Evolutionary conservation across 2,329 filamentous ascomycete species (phyloP), one percentile per base, ranked within the genome.

Genomic region (Ophiostoma quercus): DNA sequence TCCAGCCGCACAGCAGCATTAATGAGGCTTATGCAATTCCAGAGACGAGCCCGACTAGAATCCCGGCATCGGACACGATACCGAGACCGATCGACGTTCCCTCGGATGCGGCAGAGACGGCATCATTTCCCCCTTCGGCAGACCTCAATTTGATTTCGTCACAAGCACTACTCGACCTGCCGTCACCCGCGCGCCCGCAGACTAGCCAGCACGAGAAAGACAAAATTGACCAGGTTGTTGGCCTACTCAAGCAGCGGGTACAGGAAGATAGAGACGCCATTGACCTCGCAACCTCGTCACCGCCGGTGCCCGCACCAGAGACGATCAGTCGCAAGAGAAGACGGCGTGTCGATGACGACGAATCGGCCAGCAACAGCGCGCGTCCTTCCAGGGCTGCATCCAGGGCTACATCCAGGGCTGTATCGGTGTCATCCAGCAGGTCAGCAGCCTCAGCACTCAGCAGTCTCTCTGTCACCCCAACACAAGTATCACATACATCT

Each of bases 371-470:
- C 16, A 32, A 32, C 12, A 63, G 60, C 32, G 32, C 32, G 12
- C 14, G 32, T 12, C 60, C 32, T 6, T 19, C 60, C 32, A 9
- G 29, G 14, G 60, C 29, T 63, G 60, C 60, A 37, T 65, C 39
- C 39, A 19, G 29, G 4, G 60, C 25, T 63, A 32, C 16, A 12
- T 16, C 57, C 29, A 19, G 29, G 5, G 60, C 29, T n/a, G 60
- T 32, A 11, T 65, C 62, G 11, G 37, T 34, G 8, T 65, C 62
- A 12, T 65, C 65, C 2, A 32, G 43, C 39, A 34, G 70, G 68
- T 65, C 75, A 2, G 78, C 77, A 29, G 37, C 14, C 2, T 83
- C 82, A 2, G 79, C 77, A 5, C 75, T 84, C 12, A 83, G 80
- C 69, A 73, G 77, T 29, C 71, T 83, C 16, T 79, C 79, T 1